Percentiles rank a stretch among this genome's conserved stretches.
Conservation (phyloP, 2,329 filamentous ascomycete genomes). For the Clonostachys rhizophaga region DNA sequence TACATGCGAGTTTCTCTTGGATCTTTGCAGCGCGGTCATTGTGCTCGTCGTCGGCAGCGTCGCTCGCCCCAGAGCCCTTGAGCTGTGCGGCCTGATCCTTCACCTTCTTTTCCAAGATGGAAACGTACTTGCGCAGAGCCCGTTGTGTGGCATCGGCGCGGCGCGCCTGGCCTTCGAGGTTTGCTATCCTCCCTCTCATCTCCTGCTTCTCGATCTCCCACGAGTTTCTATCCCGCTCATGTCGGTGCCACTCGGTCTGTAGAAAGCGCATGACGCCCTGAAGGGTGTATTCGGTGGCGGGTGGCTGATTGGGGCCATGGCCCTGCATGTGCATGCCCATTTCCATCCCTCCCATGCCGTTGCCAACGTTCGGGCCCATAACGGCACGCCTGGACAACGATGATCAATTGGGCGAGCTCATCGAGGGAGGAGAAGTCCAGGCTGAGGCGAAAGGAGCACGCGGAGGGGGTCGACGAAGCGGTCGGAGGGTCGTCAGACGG, state of each 20-base stretch:
- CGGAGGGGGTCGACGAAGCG: not conserved
- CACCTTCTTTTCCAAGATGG: conserved; percentile 82
- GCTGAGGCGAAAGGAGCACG: conserved; percentile 7
- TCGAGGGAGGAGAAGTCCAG: conserved; percentile 15
- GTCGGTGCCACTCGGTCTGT: conserved; percentile 97
- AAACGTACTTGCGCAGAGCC: conserved; percentile 84
- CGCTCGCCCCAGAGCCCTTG: conserved; percentile 38
- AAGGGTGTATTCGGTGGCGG: conserved; percentile 58
- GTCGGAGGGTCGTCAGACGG: not conserved
- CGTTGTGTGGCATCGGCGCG: conserved; percentile 86
- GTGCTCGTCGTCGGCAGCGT: conserved; percentile 37
- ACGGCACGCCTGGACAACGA: conserved; percentile 6
- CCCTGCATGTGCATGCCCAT: conserved; percentile 37
- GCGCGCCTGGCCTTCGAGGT: conserved; percentile 83
- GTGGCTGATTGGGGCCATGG: conserved; percentile 44
- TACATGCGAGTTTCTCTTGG: conserved; percentile 53
- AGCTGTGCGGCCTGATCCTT: conserved; percentile 75
- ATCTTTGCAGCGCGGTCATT: conserved; percentile 49
- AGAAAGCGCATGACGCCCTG: conserved; percentile 96
- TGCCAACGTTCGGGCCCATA: conserved; percentile 37
- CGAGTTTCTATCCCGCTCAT: conserved; percentile 94
- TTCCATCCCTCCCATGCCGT: conserved; percentile 41
- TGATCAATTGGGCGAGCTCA: conserved; percentile 25
- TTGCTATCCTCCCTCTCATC: conserved; percentile 96
- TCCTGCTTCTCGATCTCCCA: conserved; percentile 99